Conservation (phyloP, 768 basidiomycete genomes). For the Suillus subalutaceus region DNA sequence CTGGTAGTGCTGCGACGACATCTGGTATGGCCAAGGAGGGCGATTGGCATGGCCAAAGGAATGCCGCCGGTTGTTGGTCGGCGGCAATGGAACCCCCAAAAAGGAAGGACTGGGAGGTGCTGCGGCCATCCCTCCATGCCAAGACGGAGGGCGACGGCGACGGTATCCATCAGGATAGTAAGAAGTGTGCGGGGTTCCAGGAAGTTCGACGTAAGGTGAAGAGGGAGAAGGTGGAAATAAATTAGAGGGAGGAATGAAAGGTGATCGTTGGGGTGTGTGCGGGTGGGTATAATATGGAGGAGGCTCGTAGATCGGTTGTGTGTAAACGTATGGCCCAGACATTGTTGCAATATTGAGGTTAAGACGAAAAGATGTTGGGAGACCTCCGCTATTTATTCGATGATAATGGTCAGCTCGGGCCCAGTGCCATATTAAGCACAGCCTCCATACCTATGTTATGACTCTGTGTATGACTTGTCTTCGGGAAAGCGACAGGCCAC, state of each 20-base stretch:
- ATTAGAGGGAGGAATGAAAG: slow-evolving; percentile 45
- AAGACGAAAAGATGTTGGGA: neutral
- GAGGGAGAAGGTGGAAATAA: slow-evolving; percentile 43
- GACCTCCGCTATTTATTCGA: neutral
- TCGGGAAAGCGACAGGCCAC: no score
- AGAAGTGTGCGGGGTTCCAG: slow-evolving; percentile 32
- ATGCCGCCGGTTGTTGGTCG: slow-evolving; percentile 22
- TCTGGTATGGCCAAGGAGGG: slow-evolving; percentile 24
- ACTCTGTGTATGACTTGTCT: neutral
- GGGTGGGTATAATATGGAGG: slow-evolving; percentile 38
- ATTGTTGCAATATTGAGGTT: slow-evolving; percentile 21
- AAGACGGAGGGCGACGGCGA: slow-evolving; percentile 45
- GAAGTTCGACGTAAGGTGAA: slow-evolving; percentile 28
- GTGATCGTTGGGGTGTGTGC: slow-evolving; percentile 39
- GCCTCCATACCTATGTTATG: neutral
- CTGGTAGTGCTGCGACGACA: slow-evolving; percentile 29
- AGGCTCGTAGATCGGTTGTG: slow-evolving; percentile 38
- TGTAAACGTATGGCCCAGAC: slow-evolving; percentile 48
- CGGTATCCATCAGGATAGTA: slow-evolving; percentile 23
- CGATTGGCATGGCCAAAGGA: slow-evolving; percentile 31
- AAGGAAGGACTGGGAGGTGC: slow-evolving; percentile 25
- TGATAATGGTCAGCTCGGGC: neutral
- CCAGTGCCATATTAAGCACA: neutral
- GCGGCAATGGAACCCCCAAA: slow-evolving; percentile 20
- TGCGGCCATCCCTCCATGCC: slow-evolving; percentile 38